Percentiles rank a stretch among this genome's conserved stretches.
phyloP scores from a whole-genome alignment of 2,329 filamentous ascomycete genomes.

The Aspergillus alliaceus region DNA sequence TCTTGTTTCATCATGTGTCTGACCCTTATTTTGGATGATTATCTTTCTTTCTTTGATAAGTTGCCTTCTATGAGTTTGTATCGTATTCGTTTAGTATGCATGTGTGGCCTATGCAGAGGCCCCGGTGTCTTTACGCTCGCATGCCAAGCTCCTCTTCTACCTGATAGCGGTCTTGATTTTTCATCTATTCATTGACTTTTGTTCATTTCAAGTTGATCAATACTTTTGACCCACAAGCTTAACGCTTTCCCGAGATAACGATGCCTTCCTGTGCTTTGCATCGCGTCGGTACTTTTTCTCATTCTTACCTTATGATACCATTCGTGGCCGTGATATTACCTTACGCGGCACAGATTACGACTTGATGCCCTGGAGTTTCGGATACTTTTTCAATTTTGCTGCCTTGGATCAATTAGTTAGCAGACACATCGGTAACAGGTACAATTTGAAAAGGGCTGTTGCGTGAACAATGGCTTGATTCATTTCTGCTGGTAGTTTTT shows the following conservation, averaged over 20 bases:
- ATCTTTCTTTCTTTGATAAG: conserved; percentile 17
- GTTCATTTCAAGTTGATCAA: neutral
- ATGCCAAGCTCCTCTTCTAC: conserved; percentile 10
- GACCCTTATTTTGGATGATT: conserved; percentile 18
- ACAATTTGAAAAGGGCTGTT: neutral
- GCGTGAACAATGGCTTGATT: neutral
- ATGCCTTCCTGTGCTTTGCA: neutral
- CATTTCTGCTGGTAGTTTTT: neutral
- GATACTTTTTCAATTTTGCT: neutral
- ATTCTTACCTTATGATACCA: conserved; percentile 7
- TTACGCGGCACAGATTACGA: neutral
- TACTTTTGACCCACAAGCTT: neutral
- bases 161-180: conserved; percentile 23
- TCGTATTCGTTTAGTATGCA: conserved; percentile 26
- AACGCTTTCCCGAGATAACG: neutral
- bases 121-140: conserved; percentile 13
- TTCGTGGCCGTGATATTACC: neutral
- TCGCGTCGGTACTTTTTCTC: neutral
- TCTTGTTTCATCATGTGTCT: conserved; percentile 23
- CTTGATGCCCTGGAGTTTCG: conserved; percentile 9
- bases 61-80: conserved; percentile 20
- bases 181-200: conserved; percentile 3
- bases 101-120: conserved; percentile 14
- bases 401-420: conserved; percentile 1
- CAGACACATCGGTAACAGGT: neutral